Evolutionary conservation across 208 protist species (phyloP), one percentile per base, ranked within the genome.

Genomic region (Porcisia hertigi): DNA sequence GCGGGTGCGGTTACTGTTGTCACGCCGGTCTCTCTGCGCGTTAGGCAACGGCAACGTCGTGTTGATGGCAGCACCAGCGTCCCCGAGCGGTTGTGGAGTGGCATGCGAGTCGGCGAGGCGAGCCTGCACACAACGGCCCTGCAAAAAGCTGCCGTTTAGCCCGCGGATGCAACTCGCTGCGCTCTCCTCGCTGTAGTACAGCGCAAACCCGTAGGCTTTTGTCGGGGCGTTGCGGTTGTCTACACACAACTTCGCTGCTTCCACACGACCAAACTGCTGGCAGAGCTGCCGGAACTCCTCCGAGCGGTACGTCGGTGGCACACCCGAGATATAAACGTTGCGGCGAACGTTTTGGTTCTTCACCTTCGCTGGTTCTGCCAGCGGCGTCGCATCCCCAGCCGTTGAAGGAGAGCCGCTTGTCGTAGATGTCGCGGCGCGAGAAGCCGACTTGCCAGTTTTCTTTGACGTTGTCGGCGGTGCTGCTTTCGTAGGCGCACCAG

Each of bases 261-360:
- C 87, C 23, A 94, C 86, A 4, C 80, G 83, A 34, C 90, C 90
- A 53, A 86, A 94, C 65, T 73, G 69, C 81, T 89, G 82, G 66
- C 87, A 92, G 36, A 94, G 54, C 52, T 92, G 80, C 4, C 90
- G 87, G 55, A 94, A 89, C 45, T 90, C 84, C 30, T 86, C 67
- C 11, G 86, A 83, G 59, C 77, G 75, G 74, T 83, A 88, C 20
- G 54, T 76, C 11, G 86, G 71, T 0, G 90, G 86, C 45, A 94
- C 81, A 52, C 87, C 87, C 16, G 84, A 91, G 79, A 94, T 82
- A 77, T 94, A 94, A 69, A 94, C 90, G 71, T 94, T 94, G 77
- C 89, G 86, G n/a, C 77, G 85, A 69, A 88, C 81, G 7, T 88
- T 82, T 4, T 47, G 49, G 43, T 82, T 88, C 36, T 49, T 73